Evolutionary conservation across 1,139 yeast genomes (phyloP).

Genomic region (Candida sp.): DNA sequence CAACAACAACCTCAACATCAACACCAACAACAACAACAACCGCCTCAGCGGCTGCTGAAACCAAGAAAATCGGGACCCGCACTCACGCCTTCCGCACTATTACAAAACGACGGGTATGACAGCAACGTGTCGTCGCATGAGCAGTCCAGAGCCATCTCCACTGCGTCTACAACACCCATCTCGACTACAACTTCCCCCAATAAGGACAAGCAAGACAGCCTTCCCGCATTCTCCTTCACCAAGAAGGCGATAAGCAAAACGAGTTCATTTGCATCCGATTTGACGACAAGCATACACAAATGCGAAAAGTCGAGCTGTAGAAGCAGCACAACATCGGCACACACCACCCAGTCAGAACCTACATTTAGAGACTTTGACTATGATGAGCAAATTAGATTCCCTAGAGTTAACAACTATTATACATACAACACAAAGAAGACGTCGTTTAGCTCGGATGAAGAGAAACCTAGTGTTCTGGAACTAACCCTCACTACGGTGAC

Average conservation of each 20-base stretch:
- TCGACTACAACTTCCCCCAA: neutral
- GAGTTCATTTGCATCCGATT: neutral
- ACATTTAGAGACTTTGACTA: conserved; percentile 35
- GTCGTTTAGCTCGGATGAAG: conserved; percentile 8
- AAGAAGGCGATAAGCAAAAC: conserved; percentile 38
- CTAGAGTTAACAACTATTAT: conserved; percentile 38
- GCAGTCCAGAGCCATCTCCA: neutral
- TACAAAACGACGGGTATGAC: neutral
- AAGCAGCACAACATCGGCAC: conserved; percentile 13
- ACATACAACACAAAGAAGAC: conserved; percentile 19
- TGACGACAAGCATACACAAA: conserved; percentile 4
- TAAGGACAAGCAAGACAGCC: conserved; percentile 12
- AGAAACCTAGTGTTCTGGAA: neutral
- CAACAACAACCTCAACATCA: too few species aligned
- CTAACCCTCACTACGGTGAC: neutral
- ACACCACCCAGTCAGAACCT: neutral
- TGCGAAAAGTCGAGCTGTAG: conserved; percentile 7
- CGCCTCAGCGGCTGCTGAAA: neutral
- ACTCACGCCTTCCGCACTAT: conserved; percentile 1
- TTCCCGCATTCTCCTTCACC: conserved; percentile 42
- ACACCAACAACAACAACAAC: neutral
- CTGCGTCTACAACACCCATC: conserved; percentile 1
- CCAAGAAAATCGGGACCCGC: conserved; percentile 1
- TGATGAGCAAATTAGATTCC: conserved; percentile 50
- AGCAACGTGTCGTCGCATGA: neutral